These are phyloP conservation scores for Aspergillus incahuasiensis DNA, from an alignment of 495 filamentous ascomycete species.

Conservation along the genomic window DNA sequence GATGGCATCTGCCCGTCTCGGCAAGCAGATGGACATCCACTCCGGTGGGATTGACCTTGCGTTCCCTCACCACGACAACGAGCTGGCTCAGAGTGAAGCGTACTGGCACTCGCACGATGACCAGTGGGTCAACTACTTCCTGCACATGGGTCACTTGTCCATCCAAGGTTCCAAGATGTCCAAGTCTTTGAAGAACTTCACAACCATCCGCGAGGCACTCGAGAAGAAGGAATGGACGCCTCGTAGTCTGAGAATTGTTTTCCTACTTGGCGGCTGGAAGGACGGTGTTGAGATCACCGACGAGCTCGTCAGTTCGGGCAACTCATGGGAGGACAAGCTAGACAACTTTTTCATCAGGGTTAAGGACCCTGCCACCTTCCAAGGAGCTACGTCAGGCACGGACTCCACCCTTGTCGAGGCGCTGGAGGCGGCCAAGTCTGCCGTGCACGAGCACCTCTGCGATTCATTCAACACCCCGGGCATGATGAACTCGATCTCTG, in stretches of 20 bases:
- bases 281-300: conserved; percentile 87
- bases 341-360: conserved; percentile 90
- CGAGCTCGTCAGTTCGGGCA: conserved; percentile 67
- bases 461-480: conserved; percentile 87
- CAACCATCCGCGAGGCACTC: conserved; percentile 85
- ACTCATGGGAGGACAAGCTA: conserved; percentile 74
- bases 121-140: conserved; percentile 93
- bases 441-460: conserved; percentile 62
- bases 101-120: conserved; percentile 58
- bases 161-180: conserved; percentile 94
- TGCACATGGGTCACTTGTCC: conserved; percentile 92
- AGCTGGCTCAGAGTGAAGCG: conserved; percentile 90
- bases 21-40: conserved; percentile 82
- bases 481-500: conserved; percentile 69
- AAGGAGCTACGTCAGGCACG: conserved; percentile 31
- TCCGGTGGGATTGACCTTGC: conserved; percentile 89
- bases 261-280: conserved; percentile 84
- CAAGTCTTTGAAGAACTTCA: conserved; percentile 94
- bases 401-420: conserved; percentile 32
- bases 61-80: conserved; percentile 97
- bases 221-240: conserved; percentile 72
- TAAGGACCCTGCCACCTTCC: conserved; percentile 37
- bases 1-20: conserved; percentile 86
- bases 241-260: conserved; percentile 76
- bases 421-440: conserved; percentile 59